Evolutionary conservation across 208 protist genomes (phyloP), one percentile per base, ranked within the genome.

Genomic region (Crithidia fasciculata): DNA sequence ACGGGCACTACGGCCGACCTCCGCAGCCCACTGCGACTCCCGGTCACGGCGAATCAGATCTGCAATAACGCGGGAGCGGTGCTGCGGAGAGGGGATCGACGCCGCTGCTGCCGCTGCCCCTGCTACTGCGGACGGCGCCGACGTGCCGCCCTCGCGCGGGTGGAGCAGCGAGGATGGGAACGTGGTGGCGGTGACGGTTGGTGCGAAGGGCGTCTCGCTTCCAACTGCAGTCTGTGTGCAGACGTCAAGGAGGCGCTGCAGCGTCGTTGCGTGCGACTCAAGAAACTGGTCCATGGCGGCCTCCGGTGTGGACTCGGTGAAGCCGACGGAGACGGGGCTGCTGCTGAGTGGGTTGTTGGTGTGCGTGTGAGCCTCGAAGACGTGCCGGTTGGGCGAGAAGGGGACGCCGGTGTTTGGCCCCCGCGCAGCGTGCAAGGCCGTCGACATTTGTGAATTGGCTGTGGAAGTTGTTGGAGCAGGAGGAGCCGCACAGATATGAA

Each of bases 251-350:
- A 77, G 84, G 15, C 64, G 63, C n/a, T 56, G 37, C 45, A 78
- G 58, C 39, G 81, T 81, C 9, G 59, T 63, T 40, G 65, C 59
- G n/a, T 87, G 76, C 19, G 88, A 79, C 9, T 65, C 64, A 57
- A 91, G 85, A 36, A 82, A 82, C 13, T 55, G 62, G 16, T 81
- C 77, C 41, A 93, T 72, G 2, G 44, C 62, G 0, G 16, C 55
- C 9, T 54, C 55, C 2, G 54, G 72, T 6, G 63, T 49, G 7
- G 47, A 47, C 5, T 47, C 50, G 8, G n/a, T 2, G 28, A 28
- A 28, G 28, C 28, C 28, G 28, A 39, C 28, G 28, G 8, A 36
- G 19, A 10, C 50, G 40, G 5, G 45, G 45, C 44, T 9, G 60
- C 28, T 28, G 28, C 28, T 28, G 28, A 28, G 28, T 28, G 28